Percentiles rank a stretch among this genome's conserved stretches.
These are phyloP conservation scores for Myxozyma mucilagina DNA, from an alignment of 805 yeast genomes.

Conservation along the genomic window DNA sequence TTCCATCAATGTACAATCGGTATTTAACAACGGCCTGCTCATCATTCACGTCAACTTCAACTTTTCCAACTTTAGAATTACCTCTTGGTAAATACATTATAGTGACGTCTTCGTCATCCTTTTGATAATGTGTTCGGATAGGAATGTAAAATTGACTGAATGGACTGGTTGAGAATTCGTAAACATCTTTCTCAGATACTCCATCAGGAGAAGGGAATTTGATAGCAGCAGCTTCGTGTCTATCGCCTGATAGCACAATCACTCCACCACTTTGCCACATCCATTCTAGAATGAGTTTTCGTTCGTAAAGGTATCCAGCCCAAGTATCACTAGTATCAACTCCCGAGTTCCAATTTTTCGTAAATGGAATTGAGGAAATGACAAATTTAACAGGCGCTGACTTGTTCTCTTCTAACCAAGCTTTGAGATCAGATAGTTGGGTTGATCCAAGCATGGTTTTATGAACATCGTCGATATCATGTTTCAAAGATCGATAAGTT, in stretches of 20 bases:
- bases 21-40: slow-evolving; percentile 8
- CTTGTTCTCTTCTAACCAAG: slow-evolving; percentile 25
- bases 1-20: slow-evolving; percentile 23
- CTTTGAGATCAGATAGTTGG: slow-evolving; percentile 28
- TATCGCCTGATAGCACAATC: slow-evolving; percentile 32
- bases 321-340: slow-evolving; percentile 32
- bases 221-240: slow-evolving; percentile 36
- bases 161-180: slow-evolving; percentile 35
- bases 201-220: slow-evolving; percentile 30
- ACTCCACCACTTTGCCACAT: slow-evolving; percentile 30
- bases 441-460: slow-evolving; percentile 34
- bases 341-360: slow-evolving; percentile 33
- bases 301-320: slow-evolving; percentile 34
- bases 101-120: slow-evolving; percentile 28
- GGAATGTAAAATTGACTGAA: slow-evolving; percentile 34
- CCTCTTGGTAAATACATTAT: slow-evolving; percentile 32
- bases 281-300: slow-evolving; percentile 18
- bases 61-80: slow-evolving; percentile 30
- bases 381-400: slow-evolving; percentile 33
- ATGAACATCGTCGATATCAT: slow-evolving; percentile 21
- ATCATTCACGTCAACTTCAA: slow-evolving; percentile 19
- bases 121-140: slow-evolving; percentile 25
- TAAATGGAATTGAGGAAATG: slow-evolving; percentile 35
- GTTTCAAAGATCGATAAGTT: slow-evolving; percentile 28
- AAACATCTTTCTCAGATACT: slow-evolving; percentile 15